phyloP scores from a whole-genome alignment of 148 eudicot genomes.

The Rhododendron griersonianum region DNA sequence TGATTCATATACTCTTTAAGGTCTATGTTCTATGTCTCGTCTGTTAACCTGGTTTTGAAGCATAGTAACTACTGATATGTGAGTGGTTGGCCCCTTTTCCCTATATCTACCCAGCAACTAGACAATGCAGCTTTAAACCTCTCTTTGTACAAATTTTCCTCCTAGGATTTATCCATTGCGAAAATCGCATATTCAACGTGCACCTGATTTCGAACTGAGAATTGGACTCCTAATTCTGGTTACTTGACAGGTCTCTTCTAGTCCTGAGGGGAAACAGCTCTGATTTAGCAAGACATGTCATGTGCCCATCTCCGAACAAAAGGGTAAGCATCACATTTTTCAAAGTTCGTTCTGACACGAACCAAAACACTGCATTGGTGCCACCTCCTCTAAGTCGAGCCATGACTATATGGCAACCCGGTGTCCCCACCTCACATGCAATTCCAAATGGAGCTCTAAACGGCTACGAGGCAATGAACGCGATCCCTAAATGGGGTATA shows the following conservation, averaged over 20 bases:
- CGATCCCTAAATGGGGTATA: conserved; percentile 62
- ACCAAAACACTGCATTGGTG: conserved; percentile 24
- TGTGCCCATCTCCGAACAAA: conserved; percentile 72
- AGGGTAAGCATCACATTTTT: conserved; percentile 77
- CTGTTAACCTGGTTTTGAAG: neutral
- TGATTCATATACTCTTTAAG: neutral
- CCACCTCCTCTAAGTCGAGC: conserved; percentile 35
- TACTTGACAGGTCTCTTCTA: conserved; percentile 57
- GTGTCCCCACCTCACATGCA: conserved; percentile 35
- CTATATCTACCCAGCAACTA: neutral
- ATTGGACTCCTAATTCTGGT: neutral
- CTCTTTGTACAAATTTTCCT: neutral
- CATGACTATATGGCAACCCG: conserved; percentile 72
- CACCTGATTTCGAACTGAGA: neutral
- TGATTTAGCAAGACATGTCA: conserved; percentile 78
- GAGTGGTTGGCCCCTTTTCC: neutral
- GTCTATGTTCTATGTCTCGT: neutral
- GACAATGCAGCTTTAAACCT: neutral
- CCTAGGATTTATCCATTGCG: neutral
- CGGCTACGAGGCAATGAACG: conserved; percentile 26
- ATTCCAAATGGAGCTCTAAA: conserved; percentile 34
- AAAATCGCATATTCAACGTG: neutral
- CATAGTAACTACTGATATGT: neutral
- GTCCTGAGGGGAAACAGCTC: conserved; percentile 95
- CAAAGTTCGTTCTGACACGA: conserved; percentile 50